Base-by-base conservation (phyloP, 306 rosid species). In the Cicer bijugum region DNA sequence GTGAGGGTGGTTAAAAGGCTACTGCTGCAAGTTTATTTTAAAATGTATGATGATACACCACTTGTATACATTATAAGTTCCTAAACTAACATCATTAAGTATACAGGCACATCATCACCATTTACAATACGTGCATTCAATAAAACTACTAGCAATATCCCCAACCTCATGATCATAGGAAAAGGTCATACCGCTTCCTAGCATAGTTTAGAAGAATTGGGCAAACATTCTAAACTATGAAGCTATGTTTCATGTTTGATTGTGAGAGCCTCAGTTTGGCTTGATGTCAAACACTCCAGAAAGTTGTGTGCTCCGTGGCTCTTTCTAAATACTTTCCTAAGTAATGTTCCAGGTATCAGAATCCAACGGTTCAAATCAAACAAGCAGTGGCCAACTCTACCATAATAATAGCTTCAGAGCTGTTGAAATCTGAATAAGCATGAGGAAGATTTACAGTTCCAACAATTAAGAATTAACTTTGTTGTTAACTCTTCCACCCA, bases 401-500 rank as follows among this genome's bases (percentile, higher is more conserved):
- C 35, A 16, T 42, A 6, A 64, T 9, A 2, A 52, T 61, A 59
- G 70, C 77, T 52, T 72, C 61, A 12, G 71, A 67, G 72, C 59
- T 45, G 71, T 51, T 14, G 38, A 61, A 60, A 23, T 73, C 59
- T 52, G 69, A 83, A 45, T 46, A 33, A 14, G 40, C 5, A 20
- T 6, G 78, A 16, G 12, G 28, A 68, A 61, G 58, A 57, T 47
- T 61, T 61, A 12, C 35, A 68, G 35, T 72, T 37, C 20, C 63
- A 53, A 19, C 56, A 60, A 42, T 76, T 72, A 16, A 61, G 78
- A 67, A 23, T 64, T 62, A 61, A 28, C 47, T 23, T 19, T 23
- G 50, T 19, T 23, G 43, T 71, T 17, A 71, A 76, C 82, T 88
- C 83, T 84, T 85, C 91, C 94, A 86, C 73, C 94, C 82, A 93